Evolutionary conservation across 2,329 filamentous ascomycete genomes (phyloP).

Genomic region (Parastagonospora avenae): DNA sequence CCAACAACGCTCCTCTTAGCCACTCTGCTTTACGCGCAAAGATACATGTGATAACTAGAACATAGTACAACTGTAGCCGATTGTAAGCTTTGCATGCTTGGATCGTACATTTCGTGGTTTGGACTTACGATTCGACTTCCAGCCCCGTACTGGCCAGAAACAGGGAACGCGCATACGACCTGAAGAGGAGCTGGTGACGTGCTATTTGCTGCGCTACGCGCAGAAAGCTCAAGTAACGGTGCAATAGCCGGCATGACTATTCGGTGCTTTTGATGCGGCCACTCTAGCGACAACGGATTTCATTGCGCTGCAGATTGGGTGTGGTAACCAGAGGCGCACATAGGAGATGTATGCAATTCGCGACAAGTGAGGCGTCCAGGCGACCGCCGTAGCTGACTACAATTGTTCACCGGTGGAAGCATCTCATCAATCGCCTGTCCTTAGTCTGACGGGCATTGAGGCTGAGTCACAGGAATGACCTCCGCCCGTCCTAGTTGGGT

Average conservation of each 20-base stretch:
- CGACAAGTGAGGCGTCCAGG: conserved; percentile 18
- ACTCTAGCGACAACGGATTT: conserved; percentile 9
- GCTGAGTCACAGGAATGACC: conserved; percentile 16
- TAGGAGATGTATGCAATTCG: conserved; percentile 10
- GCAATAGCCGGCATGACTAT: conserved; percentile 42
- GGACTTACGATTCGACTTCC: conserved; percentile 58
- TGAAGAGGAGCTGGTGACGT: conserved; percentile 40
- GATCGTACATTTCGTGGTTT: not conserved
- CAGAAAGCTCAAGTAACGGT: conserved; percentile 25
- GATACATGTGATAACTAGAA: conserved; percentile 66
- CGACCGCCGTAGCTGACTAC: conserved; percentile 2
- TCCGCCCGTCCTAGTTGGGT: not conserved
- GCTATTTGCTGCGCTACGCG: conserved; percentile 11
- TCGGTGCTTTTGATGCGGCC: conserved; percentile 29
- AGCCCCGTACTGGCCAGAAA: conserved; percentile 61
- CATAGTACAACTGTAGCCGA: conserved; percentile 57
- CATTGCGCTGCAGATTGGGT: not conserved
- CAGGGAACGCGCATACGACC: conserved; percentile 62
- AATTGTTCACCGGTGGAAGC: conserved; percentile 23
- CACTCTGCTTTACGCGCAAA: conserved; percentile 66
- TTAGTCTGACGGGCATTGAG: conserved; percentile 4
- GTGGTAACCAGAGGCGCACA: not conserved
- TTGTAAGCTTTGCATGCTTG: conserved; percentile 39
- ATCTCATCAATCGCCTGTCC: conserved; percentile 8
- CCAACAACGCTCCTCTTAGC: conserved; percentile 67